phyloP scores from a whole-genome alignment of 2,329 filamentous ascomycete species.

The Beauveria sp. region DNA sequence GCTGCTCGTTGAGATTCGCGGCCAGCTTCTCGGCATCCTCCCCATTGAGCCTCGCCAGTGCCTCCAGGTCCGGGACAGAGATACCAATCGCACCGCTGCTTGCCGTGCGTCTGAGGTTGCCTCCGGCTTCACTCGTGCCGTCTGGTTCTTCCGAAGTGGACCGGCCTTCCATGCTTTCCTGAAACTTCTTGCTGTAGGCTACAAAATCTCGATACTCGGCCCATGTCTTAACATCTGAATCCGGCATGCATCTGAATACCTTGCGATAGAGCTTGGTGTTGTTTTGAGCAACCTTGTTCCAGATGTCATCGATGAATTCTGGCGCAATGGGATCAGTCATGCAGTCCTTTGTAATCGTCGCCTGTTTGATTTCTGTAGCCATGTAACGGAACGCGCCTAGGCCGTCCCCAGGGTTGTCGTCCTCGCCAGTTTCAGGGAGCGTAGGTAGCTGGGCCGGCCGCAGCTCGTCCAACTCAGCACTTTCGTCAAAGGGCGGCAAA shows the following conservation, averaged over 20 bases:
- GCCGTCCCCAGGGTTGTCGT: constrained; percentile 73
- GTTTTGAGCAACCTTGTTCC: constrained; percentile 81
- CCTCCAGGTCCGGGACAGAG: constrained; percentile 33
- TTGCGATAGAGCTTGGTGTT: constrained; percentile 91
- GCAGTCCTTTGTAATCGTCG: constrained; percentile 77
- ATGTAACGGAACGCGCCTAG: constrained; percentile 42
- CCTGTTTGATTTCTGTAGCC: constrained; percentile 62
- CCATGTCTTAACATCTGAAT: constrained; percentile 91
- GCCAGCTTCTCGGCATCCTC: constrained; percentile 27
- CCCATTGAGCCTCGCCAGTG: constrained; percentile 27
- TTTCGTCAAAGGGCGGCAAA: constrained; percentile 46
- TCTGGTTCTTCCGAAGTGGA: constrained; percentile 41
- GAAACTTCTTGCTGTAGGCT: constrained; percentile 71
- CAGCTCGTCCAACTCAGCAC: constrained; percentile 60
- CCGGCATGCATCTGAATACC: constrained; percentile 95
- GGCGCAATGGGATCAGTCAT: constrained; percentile 86
- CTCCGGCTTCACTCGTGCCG: constrained; percentile 30
- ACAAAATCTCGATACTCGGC: constrained; percentile 82
- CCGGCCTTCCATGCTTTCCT: constrained; percentile 55
- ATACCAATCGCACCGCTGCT: constrained; percentile 33
- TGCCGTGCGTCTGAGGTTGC: constrained; percentile 19
- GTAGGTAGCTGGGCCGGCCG: constrained; percentile 62
- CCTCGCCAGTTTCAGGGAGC: constrained; percentile 65
- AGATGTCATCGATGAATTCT: constrained; percentile 78
- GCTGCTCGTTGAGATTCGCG: constrained; percentile 24